These are phyloP conservation scores for Eutrema yunnanense DNA, from an alignment of 345 rosid species.

Conservation along the genomic window DNA sequence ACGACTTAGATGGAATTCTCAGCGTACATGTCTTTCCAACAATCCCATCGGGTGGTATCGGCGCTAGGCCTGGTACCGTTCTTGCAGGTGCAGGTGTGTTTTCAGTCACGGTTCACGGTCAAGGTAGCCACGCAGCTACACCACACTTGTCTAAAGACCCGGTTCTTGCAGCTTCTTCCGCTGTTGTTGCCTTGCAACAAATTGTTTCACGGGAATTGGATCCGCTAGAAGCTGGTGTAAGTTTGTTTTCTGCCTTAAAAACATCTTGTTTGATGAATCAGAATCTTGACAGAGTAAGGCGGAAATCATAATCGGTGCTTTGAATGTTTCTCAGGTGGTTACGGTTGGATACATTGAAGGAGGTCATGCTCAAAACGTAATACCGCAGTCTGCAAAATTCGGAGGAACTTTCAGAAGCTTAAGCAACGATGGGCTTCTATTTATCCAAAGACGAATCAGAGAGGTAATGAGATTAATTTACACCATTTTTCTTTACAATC, in stretches of 20 bases:
- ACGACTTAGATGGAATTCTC: constrained; percentile 50
- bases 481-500: not conserved
- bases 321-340: constrained; percentile 39
- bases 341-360: constrained; percentile 62
- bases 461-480: constrained; percentile 45
- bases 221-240: constrained; percentile 65
- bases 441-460: constrained; percentile 46
- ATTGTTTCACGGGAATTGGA: constrained; percentile 63
- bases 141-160: constrained; percentile 57
- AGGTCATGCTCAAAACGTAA: constrained; percentile 53
- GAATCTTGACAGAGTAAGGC: not conserved
- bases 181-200: constrained; percentile 62
- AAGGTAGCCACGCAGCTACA: constrained; percentile 57
- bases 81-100: constrained; percentile 63
- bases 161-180: constrained; percentile 55
- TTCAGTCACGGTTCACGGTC: constrained; percentile 45
- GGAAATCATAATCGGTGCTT: not conserved
- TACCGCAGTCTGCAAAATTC: constrained; percentile 46
- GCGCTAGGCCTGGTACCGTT: constrained; percentile 53
- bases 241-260: not conserved
- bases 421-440: constrained; percentile 45
- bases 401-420: constrained; percentile 64
- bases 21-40: constrained; percentile 54
- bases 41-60: constrained; percentile 41
- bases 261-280: not conserved